A percentile compares a stretch with the other conserved stretches of the same genome.
Conservation (phyloP, 129 eudicot genomes). For the Erigeron canadensis region DNA sequence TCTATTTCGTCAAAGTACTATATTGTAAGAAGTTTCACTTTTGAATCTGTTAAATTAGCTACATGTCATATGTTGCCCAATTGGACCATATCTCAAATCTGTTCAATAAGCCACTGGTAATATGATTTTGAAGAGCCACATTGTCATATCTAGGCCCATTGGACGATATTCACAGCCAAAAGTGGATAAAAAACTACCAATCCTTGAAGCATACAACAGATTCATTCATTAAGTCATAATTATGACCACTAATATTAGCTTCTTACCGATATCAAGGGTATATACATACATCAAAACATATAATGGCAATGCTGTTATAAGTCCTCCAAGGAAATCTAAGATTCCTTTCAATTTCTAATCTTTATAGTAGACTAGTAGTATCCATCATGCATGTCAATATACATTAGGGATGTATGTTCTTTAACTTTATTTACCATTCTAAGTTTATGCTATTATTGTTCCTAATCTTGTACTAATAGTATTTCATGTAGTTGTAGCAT, state of each 20-base stretch:
- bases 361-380: too few relatives aligned
- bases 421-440: too few relatives aligned
- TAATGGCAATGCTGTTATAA: not conserved
- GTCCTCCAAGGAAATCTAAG: not conserved
- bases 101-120: not conserved
- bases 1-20: not conserved
- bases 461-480: too few relatives aligned
- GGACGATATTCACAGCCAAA: not conserved
- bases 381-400: too few relatives aligned
- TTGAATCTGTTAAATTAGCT: not conserved
- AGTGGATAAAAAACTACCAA: not conserved
- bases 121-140: not conserved
- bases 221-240: not conserved
- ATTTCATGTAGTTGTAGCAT: not conserved
- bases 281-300: not conserved
- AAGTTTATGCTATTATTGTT: too few relatives aligned
- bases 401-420: too few relatives aligned
- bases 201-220: not conserved
- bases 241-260: not conserved
- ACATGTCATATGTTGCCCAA: not conserved
- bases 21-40: not conserved
- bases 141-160: not conserved
- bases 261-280: not conserved
- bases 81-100: not conserved
- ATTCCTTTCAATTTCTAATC: too few relatives aligned